Evolutionary conservation across 257 asterid species (phyloP).

Genomic region (Plantago ovata): DNA sequence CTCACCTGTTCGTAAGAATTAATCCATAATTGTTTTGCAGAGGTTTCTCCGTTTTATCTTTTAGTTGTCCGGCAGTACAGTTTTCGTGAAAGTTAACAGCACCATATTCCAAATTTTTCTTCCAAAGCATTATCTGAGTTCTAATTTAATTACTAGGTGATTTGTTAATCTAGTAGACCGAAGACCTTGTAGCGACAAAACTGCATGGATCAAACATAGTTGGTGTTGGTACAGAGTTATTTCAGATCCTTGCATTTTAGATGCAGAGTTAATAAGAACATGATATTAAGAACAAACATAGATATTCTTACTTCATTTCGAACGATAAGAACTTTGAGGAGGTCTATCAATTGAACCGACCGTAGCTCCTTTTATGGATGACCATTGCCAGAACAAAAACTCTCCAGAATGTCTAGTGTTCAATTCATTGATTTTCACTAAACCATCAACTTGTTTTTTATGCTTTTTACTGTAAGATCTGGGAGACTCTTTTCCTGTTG

Average conservation of each 20-base stretch:
- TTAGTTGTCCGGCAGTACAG: slow-evolving; percentile 56
- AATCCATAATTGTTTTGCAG: slow-evolving; percentile 42
- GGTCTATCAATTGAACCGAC: slow-evolving; percentile 19
- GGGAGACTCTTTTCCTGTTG: slow-evolving; percentile 20
- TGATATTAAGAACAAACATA: slow-evolving; percentile 7
- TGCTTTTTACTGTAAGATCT: too few relatives aligned
- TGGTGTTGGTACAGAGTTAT: neutral
- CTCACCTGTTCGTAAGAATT: too few relatives aligned
- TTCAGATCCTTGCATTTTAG: neutral
- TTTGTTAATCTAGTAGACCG: slow-evolving; percentile 20
- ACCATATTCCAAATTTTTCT: slow-evolving; percentile 48
- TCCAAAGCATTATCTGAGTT: slow-evolving; percentile 44
- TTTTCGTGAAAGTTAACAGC: slow-evolving; percentile 38
- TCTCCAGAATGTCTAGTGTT: slow-evolving; percentile 29
- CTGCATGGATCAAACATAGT: slow-evolving; percentile 2
- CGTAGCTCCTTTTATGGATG: slow-evolving; percentile 21
- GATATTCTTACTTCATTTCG: slow-evolving; percentile 18
- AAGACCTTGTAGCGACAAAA: too few relatives aligned
- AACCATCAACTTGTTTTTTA: slow-evolving; percentile 24
- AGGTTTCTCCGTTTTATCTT: slow-evolving; percentile 78
- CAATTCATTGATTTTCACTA: slow-evolving; percentile 17
- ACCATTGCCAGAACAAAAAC: slow-evolving; percentile 17
- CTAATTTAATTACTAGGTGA: slow-evolving; percentile 10
- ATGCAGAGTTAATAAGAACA: neutral
- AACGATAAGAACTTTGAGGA: slow-evolving; percentile 34